Base-by-base conservation (phyloP, 192 early-diverging fungal genomes). In the Gamsiella multidivaricata region DNA sequence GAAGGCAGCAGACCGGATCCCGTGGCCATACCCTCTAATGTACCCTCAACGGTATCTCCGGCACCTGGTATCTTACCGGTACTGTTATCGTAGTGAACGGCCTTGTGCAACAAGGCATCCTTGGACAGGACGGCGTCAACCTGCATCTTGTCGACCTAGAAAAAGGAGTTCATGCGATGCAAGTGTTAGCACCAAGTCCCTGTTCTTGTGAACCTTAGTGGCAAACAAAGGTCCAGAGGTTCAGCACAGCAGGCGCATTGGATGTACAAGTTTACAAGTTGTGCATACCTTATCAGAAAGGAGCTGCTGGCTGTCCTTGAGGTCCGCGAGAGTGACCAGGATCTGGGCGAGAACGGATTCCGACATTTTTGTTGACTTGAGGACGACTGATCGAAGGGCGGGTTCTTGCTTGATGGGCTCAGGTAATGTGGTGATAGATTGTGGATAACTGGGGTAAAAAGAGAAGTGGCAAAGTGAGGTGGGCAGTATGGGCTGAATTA, bases 121-220 rank as follows among this genome's bases (percentile, higher is more conserved):
- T 78, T 54, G 28, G 25, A 28, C 31, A 39, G 43, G 11, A 29
- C 54, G 15, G 42, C 33, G 14, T 57, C 69, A 31, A 50, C 58
- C 46, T 78, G 74, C 7, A 78, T 63, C 41, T 78, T 69, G 59
- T 78, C 74, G 26, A 78, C 74, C 74, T 78, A 61, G 54, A 9
- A n/a, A 18, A 5, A n/a, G n/a, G n/a, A n/a, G n/a, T n/a, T n/a
- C n/a, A n/a, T n/a, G n/a, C n/a, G n/a, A n/a, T n/a, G n/a, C n/a
- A n/a, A n/a, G n/a, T n/a, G n/a, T n/a, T n/a, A n/a, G n/a, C n/a
- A n/a, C n/a, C n/a, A n/a, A n/a, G n/a, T n/a, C n/a, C n/a, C n/a
- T n/a, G n/a, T n/a, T n/a, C n/a, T n/a, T n/a, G n/a, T n/a, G n/a
- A n/a, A n/a, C n/a, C n/a, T n/a, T n/a, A n/a, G n/a, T n/a, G n/a